phyloP scores from a whole-genome alignment of 305 asterid genomes.

The Petunia hybrid region DNA sequence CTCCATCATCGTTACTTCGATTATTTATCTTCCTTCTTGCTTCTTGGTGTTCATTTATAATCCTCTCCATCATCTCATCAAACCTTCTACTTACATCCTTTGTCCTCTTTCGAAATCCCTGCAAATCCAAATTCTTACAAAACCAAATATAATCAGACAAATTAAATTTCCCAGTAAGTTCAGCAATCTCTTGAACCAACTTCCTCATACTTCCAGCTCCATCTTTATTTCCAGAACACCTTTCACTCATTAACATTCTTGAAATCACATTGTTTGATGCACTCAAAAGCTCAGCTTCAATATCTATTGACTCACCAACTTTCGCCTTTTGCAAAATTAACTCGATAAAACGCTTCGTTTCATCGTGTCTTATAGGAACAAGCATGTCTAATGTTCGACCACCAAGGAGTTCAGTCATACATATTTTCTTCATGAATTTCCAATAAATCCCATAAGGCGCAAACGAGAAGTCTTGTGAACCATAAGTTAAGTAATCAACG shows the following conservation, averaged over 20 bases:
- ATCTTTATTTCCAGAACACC: conserved; percentile 40
- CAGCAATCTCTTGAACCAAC: conserved; percentile 38
- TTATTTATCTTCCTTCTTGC: no score
- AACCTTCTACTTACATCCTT: no score
- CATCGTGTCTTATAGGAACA: conserved; percentile 58
- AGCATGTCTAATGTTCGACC: conserved; percentile 59
- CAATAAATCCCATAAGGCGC: conserved; percentile 72
- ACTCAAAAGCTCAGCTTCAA: conserved; percentile 62
- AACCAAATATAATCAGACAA: conserved; percentile 67
- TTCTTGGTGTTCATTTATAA: no score
- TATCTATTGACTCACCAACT: conserved; percentile 46
- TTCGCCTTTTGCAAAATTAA: conserved; percentile 9
- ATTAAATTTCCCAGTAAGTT: conserved; percentile 66
- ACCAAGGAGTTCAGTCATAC: conserved; percentile 74
- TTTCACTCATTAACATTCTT: conserved; percentile 30
- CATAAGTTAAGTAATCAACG: conserved; percentile 58
- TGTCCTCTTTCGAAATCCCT: no score
- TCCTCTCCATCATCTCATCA: conserved; percentile 48
- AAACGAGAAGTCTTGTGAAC: conserved; percentile 69
- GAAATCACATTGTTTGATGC: conserved; percentile 39
- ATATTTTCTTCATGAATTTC: conserved; percentile 79
- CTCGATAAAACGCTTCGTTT: conserved; percentile 45
- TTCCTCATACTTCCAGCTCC: conserved; percentile 47
- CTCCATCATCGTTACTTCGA: no score
- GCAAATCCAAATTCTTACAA: no score